Evolutionary conservation across 768 basidiomycete genomes (phyloP), one percentile per base, ranked within the genome.

Genomic region (Butyriboletus loyo): DNA sequence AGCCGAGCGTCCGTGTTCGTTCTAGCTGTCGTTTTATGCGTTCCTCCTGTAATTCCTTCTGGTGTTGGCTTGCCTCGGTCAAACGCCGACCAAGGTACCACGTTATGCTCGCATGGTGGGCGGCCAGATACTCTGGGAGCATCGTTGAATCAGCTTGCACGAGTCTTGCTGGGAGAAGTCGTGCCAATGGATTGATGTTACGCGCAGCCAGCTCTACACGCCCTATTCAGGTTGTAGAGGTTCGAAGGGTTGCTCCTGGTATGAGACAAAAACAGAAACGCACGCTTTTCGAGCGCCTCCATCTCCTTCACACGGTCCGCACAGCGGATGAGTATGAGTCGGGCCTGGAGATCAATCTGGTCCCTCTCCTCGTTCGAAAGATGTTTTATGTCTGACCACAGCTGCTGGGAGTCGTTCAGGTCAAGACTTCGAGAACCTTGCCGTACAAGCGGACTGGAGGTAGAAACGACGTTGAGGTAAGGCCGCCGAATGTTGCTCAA

Each of bases 21-120:
- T 98, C 97, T 53, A 88, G 71, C 63, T 96, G 89, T 5, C 96
- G 83, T 66, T 85, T 87, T 49, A 94, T 80, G 44, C 97, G 86
- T 67, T 96, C 92, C 69, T 98, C 96, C 71, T 99, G 97, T 76
- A 98, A 81, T 58, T 90, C 86, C 59, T 87, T 87, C 59, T 96
- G 87, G 15, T 66, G 76, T 62, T 91, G 84, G 59, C 90, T 87
- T 24, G 86, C 82, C 56, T 89, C 83, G 0, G 92, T 80, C 34
- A 99, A 78, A 35, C 88, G 82, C 46, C 87, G 79, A 65, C 81
- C 87, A 50, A 99, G 82, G 71, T 86, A 95, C 87, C 93, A 94
- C 13, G 92, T 90, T 58, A 99, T 82, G 62, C 88, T 83, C n/a
- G 92, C 80, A 63, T 91, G 91, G 68, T 99, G 97, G 5, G 92